Evolutionary conservation across 805 yeast species (phyloP), one percentile per base, ranked within the genome.

Genomic region (Wickerhamomyces subpelliculosus): DNA sequence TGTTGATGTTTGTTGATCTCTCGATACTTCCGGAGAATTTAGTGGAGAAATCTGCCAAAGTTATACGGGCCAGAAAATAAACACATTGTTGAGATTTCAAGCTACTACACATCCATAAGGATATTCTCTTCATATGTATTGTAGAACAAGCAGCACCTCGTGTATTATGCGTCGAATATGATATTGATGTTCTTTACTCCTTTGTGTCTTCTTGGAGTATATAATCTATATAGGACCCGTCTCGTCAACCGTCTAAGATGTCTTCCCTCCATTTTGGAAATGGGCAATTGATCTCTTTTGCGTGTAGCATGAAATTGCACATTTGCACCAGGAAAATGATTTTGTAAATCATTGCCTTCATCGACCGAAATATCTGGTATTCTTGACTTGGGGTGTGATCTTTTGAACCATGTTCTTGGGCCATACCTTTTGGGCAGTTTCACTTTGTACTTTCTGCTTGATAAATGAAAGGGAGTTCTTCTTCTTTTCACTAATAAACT

Each of bases 391-490:
- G 27, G 12, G n/a, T n/a, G 13, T 25, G 6, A 8, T 25, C 27
- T n/a, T 8, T 8, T 8, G n/a, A 25, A 25, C 27, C 27, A 25
- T 25, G 7, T 25, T 13, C 27, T 13, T 8, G 7, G 27, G 6
- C 14, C 19, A 17, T 30, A 19, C 27, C 22, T 19, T 26, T 30
- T 30, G 26, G 48, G 46, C 12, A 34, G 34, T 32, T 48, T 49
- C 10, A 52, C 50, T 22, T 48, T 52, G 35, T 49, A 54, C 32
- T 45, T 42, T 19, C 49, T 39, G 4, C 46, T 40, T 8, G 45
- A 17, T 20, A 48, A 34, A 23, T 49, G 57, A 36, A 54, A 49
- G 4, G 55, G 57, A 8, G 42, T 45, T 31, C 43, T 40, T 23
- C 57, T 40, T 26, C 34, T 47, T 29, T 39, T 48, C 24, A 50